Base-by-base conservation (phyloP, 495 filamentous ascomycete genomes). In the Lophium mytilinum region DNA sequence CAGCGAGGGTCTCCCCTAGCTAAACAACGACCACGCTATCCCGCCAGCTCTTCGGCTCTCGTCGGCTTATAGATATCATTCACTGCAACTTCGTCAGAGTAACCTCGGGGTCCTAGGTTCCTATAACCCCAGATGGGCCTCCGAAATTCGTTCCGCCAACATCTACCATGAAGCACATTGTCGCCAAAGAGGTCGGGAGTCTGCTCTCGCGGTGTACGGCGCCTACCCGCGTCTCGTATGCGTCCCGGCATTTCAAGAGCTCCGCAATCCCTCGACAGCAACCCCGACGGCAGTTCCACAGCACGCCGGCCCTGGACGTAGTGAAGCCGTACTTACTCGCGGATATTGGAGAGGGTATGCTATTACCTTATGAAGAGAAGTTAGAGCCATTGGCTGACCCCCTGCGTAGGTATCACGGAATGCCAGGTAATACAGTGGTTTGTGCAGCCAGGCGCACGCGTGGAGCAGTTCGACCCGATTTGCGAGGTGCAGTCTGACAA, bases 391-490 rank as follows among this genome's bases (percentile, higher is more conserved):
- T 21, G 11, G 7, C 35, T 12, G 24, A 34, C 54, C 36, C 54
- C 24, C 14, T 42, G 48, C 37, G 40, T 56, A 96, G 90, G 93
- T 48, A 98, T 97, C 66, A 89, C 90, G 62, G 93, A 98, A 73
- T 94, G 93, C 70, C 92, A 97, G 70, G 88, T 99, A 66, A 97
- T 97, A 63, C 94, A 97, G 76, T 99, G 94, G 94, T 99, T 96
- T 70, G 93, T 97, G 58, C 86, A 96, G 70, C 91, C 95, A 50
- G 91, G 88, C 50, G 94, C 94, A 21, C 83, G 89, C 52, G 90
- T 99, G 62, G 91, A 97, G 75, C 90, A 99, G 73, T 99, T 95
- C 81, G 92, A 94, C 68, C 92, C 89, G 53, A 74, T 99, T 37
- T 99, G 94, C 71, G 93, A 99, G 73, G 94, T 97, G 40, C 93